Percentiles rank a stretch among this genome's conserved stretches.
These are phyloP conservation scores for Nasturtium officinale DNA, from an alignment of 345 rosid genomes.

Conservation along the genomic window DNA sequence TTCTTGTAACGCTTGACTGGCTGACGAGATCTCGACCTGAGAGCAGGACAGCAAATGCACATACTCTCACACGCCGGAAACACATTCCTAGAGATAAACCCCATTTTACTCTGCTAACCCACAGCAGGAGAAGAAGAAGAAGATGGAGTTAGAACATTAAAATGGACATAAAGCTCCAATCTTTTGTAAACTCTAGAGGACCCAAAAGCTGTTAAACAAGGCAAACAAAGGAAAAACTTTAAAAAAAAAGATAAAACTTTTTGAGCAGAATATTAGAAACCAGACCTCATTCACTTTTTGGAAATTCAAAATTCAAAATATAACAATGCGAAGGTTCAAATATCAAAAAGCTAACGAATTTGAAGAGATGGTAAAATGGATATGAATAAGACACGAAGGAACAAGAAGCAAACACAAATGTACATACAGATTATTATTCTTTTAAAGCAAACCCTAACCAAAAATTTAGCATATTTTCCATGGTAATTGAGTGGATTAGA, in stretches of 20 bases:
- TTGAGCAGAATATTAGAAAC: not conserved
- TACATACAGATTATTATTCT: not conserved
- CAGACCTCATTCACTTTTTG: not conserved
- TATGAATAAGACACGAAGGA: not conserved
- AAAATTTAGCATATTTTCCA: constrained; percentile 7
- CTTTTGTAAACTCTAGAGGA: constrained; percentile 18
- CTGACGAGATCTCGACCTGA: constrained; percentile 96
- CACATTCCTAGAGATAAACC: constrained; percentile 82
- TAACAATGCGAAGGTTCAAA: not conserved
- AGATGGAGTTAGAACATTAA: not conserved
- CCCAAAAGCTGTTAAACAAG: constrained; percentile 27
- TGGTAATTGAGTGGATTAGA: constrained; percentile 10
- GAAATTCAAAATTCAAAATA: constrained; percentile 24
- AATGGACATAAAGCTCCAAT: constrained; percentile 26
- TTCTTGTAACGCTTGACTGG: constrained; percentile 98
- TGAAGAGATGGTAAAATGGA: not conserved
- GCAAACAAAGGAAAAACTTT: not conserved
- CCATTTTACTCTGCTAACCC: constrained; percentile 62
- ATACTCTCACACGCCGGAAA: constrained; percentile 96
- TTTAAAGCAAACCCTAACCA: constrained; percentile 28
- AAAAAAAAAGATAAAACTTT: constrained; percentile 22
- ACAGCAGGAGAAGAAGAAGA: not conserved
- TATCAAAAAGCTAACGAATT: not conserved
- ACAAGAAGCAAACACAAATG: constrained; percentile 17
- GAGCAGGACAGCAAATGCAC: constrained; percentile 97